A percentile compares a stretch with the other conserved stretches of the same genome.
Evolutionary conservation across 306 rosid species (phyloP).

Genomic region (Dalbergia cochinchinensis): DNA sequence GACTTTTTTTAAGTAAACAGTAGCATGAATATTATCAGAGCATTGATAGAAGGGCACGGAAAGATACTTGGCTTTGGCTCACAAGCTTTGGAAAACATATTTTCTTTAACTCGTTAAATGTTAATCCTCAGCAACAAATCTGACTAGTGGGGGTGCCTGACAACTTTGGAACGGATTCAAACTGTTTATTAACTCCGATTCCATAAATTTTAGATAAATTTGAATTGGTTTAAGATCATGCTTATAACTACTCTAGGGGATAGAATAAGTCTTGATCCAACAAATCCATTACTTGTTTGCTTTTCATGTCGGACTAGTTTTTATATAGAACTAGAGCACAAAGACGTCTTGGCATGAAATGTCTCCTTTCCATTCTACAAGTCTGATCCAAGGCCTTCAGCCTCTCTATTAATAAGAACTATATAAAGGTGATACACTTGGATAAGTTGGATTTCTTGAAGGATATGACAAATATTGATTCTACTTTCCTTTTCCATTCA

Average conservation of each 20-base stretch:
- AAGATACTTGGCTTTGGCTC: not conserved
- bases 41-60: not conserved
- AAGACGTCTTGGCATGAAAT: not conserved
- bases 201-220: not conserved
- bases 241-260: not conserved
- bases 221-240: not conserved
- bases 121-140: not conserved
- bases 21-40: not conserved
- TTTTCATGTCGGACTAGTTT: no score
- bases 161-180: no score
- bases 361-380: not conserved
- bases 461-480: conserved; percentile 16
- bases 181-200: no score
- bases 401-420: not conserved
- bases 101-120: not conserved
- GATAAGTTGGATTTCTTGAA: conserved; percentile 1
- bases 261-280: not conserved
- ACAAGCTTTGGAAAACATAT: not conserved
- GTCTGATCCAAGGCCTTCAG: not conserved
- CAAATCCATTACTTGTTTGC: not conserved
- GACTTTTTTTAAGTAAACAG: not conserved
- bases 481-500: conserved; percentile 38
- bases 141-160: not conserved
- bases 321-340: not conserved
- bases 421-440: not conserved